phyloP scores from a whole-genome alignment of 345 rosid species.

The Aurinia saxatilis region DNA sequence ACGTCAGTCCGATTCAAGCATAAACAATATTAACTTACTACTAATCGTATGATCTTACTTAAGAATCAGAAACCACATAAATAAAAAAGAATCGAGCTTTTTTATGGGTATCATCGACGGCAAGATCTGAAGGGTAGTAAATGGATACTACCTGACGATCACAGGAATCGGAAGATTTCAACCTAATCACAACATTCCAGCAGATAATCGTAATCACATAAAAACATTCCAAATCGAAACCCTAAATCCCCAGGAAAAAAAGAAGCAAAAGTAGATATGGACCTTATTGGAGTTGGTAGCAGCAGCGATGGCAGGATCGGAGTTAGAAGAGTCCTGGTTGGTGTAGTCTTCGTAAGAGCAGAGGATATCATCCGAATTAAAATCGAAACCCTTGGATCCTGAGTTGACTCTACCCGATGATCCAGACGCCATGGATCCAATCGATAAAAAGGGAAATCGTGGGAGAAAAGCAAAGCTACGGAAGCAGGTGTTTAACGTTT shows the following conservation, averaged over 20 bases:
- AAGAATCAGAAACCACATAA: too few species aligned
- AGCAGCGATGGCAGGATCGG: constrained; percentile 46
- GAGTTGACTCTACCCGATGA: constrained; percentile 62
- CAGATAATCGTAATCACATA: background rate
- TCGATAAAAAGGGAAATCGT: constrained; percentile 6
- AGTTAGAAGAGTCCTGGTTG: constrained; percentile 67
- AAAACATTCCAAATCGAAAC: constrained; percentile 3
- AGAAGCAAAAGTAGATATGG: background rate
- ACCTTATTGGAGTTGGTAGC: constrained; percentile 31
- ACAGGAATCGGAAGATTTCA: too few species aligned
- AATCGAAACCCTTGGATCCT: constrained; percentile 82
- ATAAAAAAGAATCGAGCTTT: too few species aligned
- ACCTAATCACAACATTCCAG: too few species aligned
- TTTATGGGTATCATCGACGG: too few species aligned
- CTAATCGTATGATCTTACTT: too few species aligned
- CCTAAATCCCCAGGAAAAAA: background rate
- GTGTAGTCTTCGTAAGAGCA: constrained; percentile 87
- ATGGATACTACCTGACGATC: too few species aligned
- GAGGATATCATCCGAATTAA: constrained; percentile 92
- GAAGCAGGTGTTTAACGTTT: constrained; percentile 13
- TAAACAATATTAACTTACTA: too few species aligned
- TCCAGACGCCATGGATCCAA: constrained; percentile 71
- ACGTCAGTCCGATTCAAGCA: too few species aligned
- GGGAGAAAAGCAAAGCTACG: constrained; percentile 12
- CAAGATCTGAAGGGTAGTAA: too few species aligned